Percentiles rank a stretch among this genome's conserved stretches.
phyloP scores from a whole-genome alignment of 352 stramenopile genomes.

The Phytophthora pseudosyringae region DNA sequence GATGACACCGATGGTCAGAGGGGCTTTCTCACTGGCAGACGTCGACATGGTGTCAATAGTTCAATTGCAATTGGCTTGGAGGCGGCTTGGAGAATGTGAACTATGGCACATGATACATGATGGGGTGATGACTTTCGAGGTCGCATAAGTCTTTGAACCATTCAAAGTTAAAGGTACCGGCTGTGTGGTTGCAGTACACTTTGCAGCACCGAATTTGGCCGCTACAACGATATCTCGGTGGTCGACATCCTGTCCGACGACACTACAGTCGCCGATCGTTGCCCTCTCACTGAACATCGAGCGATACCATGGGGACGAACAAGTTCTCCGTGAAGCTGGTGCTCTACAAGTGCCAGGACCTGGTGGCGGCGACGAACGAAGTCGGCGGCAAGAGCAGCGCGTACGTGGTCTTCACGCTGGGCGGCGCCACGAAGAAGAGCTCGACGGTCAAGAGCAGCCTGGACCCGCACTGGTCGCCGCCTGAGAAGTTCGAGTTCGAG shows the following conservation, averaged over 20 bases:
- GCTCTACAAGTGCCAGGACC: constrained; percentile 67
- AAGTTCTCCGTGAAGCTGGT: constrained; percentile 60
- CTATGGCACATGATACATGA: too few relatives aligned
- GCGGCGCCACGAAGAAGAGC: constrained; percentile 58
- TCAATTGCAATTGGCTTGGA: constrained; percentile 4
- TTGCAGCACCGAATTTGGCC: constrained; percentile 19
- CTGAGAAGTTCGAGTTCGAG: constrained; percentile 79
- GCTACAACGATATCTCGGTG: constrained; percentile 23
- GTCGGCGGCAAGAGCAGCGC: constrained; percentile 75
- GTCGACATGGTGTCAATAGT: constrained; percentile 12
- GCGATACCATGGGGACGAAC: constrained; percentile 20
- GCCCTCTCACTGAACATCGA: constrained; percentile 11
- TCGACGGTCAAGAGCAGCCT: constrained; percentile 66
- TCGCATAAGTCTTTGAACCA: constrained; percentile 7
- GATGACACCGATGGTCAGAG: constrained; percentile 58
- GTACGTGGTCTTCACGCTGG: constrained; percentile 74
- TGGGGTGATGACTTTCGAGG: constrained; percentile 14
- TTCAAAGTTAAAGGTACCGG: background rate
- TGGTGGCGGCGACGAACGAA: constrained; percentile 52
- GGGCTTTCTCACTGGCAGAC: constrained; percentile 1
- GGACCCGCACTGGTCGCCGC: constrained; percentile 70
- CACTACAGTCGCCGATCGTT: constrained; percentile 12
- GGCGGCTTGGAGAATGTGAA: too few relatives aligned
- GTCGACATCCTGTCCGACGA: constrained; percentile 15
- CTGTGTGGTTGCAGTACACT: constrained; percentile 7